A percentile compares a stretch with the other conserved stretches of the same genome.
Conservation (phyloP, 768 basidiomycete species). For the Trametes elegans region DNA sequence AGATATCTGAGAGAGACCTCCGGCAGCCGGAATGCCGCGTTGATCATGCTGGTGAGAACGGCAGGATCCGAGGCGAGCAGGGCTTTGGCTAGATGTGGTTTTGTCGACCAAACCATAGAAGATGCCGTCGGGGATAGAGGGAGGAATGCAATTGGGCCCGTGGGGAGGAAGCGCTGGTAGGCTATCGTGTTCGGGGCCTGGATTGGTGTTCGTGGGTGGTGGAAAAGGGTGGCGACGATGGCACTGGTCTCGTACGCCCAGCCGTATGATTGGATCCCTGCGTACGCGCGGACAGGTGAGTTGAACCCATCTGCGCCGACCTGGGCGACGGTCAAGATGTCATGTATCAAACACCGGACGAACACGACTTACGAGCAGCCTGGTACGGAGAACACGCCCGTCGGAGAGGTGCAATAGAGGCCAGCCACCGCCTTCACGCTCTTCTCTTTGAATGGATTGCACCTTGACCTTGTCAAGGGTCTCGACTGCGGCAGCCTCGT, state of each 20-base stretch:
- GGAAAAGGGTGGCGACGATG: conserved; percentile 84
- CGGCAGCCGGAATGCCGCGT: conserved; percentile 87
- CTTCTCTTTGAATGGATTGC: conserved; percentile 57
- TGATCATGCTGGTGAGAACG: conserved; percentile 74
- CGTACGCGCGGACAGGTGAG: conserved; percentile 87
- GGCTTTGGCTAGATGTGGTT: conserved; percentile 68
- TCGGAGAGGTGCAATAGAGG: conserved; percentile 75
- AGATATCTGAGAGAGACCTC: conserved; percentile 69
- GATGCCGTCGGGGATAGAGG: conserved; percentile 77
- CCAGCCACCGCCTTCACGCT: conserved; percentile 60
- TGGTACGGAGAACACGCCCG: conserved; percentile 60
- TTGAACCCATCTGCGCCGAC: conserved; percentile 96
- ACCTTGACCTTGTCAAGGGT: conserved; percentile 77
- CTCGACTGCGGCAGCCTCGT: conserved; percentile 48
- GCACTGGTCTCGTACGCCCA: conserved; percentile 91
- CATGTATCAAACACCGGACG: neutral
- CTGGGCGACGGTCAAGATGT: conserved; percentile 37
- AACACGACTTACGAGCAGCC: conserved; percentile 60
- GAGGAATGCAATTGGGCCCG: conserved; percentile 93
- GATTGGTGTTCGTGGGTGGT: conserved; percentile 62
- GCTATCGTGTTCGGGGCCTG: conserved; percentile 73
- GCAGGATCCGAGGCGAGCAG: conserved; percentile 63
- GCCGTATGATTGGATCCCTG: conserved; percentile 83
- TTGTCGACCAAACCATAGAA: conserved; percentile 94
- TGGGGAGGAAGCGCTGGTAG: conserved; percentile 92